Conservation (phyloP, 2,329 filamentous ascomycete genomes). For the Talaromyces piceae region DNA sequence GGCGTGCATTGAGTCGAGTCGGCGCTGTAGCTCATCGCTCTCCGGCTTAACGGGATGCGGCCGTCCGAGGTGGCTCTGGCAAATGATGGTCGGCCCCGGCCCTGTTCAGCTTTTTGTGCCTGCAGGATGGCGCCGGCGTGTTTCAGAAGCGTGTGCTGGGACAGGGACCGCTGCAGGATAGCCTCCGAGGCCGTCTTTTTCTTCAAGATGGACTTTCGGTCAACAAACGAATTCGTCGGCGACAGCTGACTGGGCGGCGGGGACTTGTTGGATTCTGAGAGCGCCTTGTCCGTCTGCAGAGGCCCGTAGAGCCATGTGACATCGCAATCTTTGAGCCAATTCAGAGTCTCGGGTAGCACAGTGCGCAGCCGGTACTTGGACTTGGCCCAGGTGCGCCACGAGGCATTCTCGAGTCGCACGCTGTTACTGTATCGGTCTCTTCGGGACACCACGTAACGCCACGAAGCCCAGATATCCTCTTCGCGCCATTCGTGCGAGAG, state of each 20-base stretch:
- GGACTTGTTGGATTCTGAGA: constrained; percentile 39
- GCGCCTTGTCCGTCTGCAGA: constrained; percentile 63
- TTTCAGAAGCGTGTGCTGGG: constrained; percentile 79
- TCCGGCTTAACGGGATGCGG: constrained; percentile 53
- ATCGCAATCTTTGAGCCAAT: constrained; percentile 97
- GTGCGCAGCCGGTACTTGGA: constrained; percentile 80
- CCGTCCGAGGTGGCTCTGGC: constrained; percentile 63
- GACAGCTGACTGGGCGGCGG: constrained; percentile 50
- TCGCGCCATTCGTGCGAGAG: constrained; percentile 88
- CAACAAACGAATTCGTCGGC: constrained; percentile 60
- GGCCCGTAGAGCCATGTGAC: constrained; percentile 97
- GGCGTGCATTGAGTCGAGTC: constrained; percentile 49
- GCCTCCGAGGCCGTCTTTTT: constrained; percentile 94
- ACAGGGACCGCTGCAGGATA: constrained; percentile 83
- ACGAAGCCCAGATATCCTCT: constrained; percentile 96
- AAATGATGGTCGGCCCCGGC: constrained; percentile 48
- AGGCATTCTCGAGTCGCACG: constrained; percentile 83
- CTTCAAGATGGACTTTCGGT: constrained; percentile 86
- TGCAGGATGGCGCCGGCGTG: constrained; percentile 81
- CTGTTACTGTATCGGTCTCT: constrained; percentile 72
- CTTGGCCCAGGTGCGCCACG: constrained; percentile 96
- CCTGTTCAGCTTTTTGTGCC: constrained; percentile 60
- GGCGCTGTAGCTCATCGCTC: constrained; percentile 45
- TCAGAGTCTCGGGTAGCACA: constrained; percentile 81
- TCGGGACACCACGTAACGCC: constrained; percentile 83